Evolutionary conservation across 257 asterid genomes (phyloP).

Genomic region (Haberlea rhodopensis): DNA sequence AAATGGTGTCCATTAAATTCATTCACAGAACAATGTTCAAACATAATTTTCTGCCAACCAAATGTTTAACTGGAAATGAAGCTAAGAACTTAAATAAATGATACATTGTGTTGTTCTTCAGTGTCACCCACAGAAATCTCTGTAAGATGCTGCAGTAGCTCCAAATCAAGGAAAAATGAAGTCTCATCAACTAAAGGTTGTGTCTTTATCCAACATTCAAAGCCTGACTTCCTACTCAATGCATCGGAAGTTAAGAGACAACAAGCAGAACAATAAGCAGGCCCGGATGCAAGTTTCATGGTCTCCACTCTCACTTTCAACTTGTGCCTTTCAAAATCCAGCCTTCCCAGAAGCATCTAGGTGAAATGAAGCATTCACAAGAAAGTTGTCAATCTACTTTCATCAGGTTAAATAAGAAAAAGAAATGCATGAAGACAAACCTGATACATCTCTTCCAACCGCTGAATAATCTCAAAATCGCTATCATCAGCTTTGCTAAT

Average conservation of each 20-base stretch:
- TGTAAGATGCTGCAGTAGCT: slow-evolving; percentile 58
- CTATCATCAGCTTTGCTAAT: slow-evolving; percentile 40
- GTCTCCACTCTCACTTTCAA: slow-evolving; percentile 34
- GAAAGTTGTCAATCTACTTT: slow-evolving; percentile 17
- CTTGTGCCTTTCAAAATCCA: slow-evolving; percentile 56
- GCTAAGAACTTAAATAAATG: slow-evolving; percentile 12
- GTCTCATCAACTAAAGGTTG: slow-evolving; percentile 67
- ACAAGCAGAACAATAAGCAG: slow-evolving; percentile 42
- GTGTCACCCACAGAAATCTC: slow-evolving; percentile 39
- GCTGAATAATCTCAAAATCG: slow-evolving; percentile 41
- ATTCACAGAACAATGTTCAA: not conserved
- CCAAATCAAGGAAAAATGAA: slow-evolving; percentile 66
- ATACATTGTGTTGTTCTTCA: slow-evolving; percentile 51
- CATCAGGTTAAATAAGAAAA: slow-evolving; percentile 15
- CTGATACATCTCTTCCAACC: slow-evolving; percentile 82
- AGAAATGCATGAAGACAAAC: slow-evolving; percentile 29
- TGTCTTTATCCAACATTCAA: slow-evolving; percentile 54
- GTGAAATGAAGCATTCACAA: slow-evolving; percentile 20
- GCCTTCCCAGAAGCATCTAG: slow-evolving; percentile 61
- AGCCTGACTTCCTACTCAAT: slow-evolving; percentile 47
- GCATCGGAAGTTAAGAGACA: slow-evolving; percentile 58
- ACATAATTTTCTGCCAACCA: slow-evolving; percentile 1
- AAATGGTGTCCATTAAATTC: slow-evolving; percentile 4
- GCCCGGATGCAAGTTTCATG: slow-evolving; percentile 27
- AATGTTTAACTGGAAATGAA: slow-evolving; percentile 9